Conservation (phyloP, 2,329 filamentous ascomycete genomes). For the Stromatinia cepivora region DNA sequence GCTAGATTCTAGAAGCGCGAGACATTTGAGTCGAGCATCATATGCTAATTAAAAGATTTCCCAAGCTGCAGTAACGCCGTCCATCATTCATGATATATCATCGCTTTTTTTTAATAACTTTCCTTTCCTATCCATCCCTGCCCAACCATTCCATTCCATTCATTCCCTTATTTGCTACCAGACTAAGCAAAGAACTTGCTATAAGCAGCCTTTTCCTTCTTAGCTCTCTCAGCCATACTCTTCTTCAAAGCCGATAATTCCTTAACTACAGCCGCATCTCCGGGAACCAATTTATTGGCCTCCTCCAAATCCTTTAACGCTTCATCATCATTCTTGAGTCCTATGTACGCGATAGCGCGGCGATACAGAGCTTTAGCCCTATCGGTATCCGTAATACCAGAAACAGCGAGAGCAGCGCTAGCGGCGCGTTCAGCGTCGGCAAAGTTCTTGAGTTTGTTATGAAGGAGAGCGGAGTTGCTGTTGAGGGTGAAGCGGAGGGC, state of each 20-base stretch:
- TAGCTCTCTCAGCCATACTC: slow-evolving; percentile 67
- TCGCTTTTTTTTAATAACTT: neutral
- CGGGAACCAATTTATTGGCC: slow-evolving; percentile 72
- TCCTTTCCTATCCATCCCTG: neutral
- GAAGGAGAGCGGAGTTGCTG: slow-evolving; percentile 83
- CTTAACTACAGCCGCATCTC: slow-evolving; percentile 70
- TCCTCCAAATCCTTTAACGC: slow-evolving; percentile 74
- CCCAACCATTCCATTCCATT: neutral
- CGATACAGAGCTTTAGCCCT: slow-evolving; percentile 88
- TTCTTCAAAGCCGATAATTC: slow-evolving; percentile 80
- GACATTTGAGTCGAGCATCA: neutral
- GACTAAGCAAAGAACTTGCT: slow-evolving; percentile 75
- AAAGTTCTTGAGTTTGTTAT: slow-evolving; percentile 75
- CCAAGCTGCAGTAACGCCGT: slow-evolving; percentile 2
- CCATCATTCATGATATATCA: slow-evolving; percentile 13
- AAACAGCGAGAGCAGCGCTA: slow-evolving; percentile 68
- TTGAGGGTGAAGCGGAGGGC: slow-evolving; percentile 81
- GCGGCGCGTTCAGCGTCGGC: slow-evolving; percentile 70
- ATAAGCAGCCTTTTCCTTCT: slow-evolving; percentile 90
- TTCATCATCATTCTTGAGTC: slow-evolving; percentile 79
- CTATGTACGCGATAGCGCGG: slow-evolving; percentile 72
- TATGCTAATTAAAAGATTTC: slow-evolving; percentile 2
- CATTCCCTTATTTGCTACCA: neutral
- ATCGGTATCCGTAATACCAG: slow-evolving; percentile 68
- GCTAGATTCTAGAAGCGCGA: neutral